A percentile compares a stretch with the other conserved stretches of the same genome.
These are phyloP conservation scores for Paraphoma sp. DNA, from an alignment of 2,329 filamentous ascomycete genomes.

Conservation along the genomic window DNA sequence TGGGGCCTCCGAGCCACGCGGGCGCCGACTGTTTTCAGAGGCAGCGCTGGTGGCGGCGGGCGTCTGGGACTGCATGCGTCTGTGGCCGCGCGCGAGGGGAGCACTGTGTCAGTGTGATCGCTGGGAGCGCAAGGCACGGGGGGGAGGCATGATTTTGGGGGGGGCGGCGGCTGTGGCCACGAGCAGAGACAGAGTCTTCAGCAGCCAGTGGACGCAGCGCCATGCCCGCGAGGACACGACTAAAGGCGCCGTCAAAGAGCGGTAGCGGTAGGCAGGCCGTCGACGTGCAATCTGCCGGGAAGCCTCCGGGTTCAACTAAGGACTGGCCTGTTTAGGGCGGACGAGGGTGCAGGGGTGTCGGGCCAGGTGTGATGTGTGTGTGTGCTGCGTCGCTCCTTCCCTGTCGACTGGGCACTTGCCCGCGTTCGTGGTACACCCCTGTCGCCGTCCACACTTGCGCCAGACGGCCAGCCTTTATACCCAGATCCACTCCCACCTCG, in stretches of 20 bases:
- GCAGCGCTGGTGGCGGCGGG: slow-evolving; percentile 10
- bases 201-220: neutral
- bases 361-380: slow-evolving; percentile 12
- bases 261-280: slow-evolving; percentile 12
- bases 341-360: neutral
- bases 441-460: slow-evolving; percentile 14
- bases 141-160: no score
- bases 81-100: neutral
- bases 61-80: slow-evolving; percentile 11
- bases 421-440: slow-evolving; percentile 12
- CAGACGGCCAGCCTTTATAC: slow-evolving; percentile 22
- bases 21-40: slow-evolving; percentile 25
- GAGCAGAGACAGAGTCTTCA: neutral
- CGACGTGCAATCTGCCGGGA: slow-evolving; percentile 30
- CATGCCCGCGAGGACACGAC: neutral
- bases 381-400: slow-evolving; percentile 19
- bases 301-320: slow-evolving; percentile 14
- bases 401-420: slow-evolving; percentile 17
- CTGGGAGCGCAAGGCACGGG: neutral
- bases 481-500: slow-evolving; percentile 23
- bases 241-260: slow-evolving; percentile 10
- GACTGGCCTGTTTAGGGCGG: slow-evolving; percentile 19
- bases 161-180: neutral
- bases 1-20: slow-evolving; percentile 21
- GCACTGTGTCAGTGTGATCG: neutral